Base-by-base conservation (phyloP, 345 rosid species). In the Turritis glabra region DNA sequence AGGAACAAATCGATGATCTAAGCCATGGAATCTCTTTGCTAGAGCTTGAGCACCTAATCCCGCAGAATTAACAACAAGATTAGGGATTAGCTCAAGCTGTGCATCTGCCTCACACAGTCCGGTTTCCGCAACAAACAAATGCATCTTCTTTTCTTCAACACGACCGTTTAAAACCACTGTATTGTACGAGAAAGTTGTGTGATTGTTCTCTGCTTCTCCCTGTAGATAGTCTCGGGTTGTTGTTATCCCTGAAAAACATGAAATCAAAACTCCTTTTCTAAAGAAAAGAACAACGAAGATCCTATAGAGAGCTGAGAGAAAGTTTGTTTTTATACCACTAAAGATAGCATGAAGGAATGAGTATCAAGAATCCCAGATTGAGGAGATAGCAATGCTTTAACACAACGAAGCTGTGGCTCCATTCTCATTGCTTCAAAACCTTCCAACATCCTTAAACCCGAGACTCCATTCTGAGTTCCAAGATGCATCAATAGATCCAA, bases 201-300 rank as follows among this genome's bases (percentile, higher is more conserved):
- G 73, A 4, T 79, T 79, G 70, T 70, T 79, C 76, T 94, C 95
- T 55, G 97, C 98, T 77, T 89, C 95, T 64, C 96, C 98, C 96
- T 89, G 86, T 53, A 77, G 77, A 51, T 37, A 33, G 46, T 38
- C 64, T 59, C 63, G 5, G 15, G 44, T 58, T 33, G 23, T 19
- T 5, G 65, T 60, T 66, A 79, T 6, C 61, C 86, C 86, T 72
- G 85, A 63, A 79, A 78, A 71, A 12, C 76, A 76, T 60, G 82
- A 71, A 82, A 78, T 81, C 69, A 78, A 64, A 77, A 81, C 81
- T 71, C 74, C 14, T 68, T 60, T 53, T 71, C 69, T n/a, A 61
- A 15, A 69, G 64, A 46, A 0, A 0, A 26, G 19, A 54, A 69
- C 43, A 69, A 26, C 13, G 3, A 12, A 76, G 10, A 70, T 2